phyloP scores from a whole-genome alignment of 306 rosid species.

The Myrica gale region DNA sequence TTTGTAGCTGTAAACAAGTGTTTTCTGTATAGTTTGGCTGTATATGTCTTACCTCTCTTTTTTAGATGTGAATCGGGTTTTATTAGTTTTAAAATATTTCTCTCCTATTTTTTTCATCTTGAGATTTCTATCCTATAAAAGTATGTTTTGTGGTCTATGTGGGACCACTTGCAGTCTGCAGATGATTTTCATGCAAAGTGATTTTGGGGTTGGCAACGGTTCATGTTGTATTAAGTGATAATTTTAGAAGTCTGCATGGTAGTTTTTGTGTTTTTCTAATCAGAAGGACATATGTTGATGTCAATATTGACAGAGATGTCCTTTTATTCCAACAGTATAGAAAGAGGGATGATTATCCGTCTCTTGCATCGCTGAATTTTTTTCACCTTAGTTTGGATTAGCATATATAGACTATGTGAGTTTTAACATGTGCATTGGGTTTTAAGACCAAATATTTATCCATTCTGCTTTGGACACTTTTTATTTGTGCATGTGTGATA shows the following conservation, averaged over 20 bases:
- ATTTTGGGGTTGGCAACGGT: background rate
- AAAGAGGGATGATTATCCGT: constrained; percentile 1
- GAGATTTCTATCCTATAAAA: background rate
- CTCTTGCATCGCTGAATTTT: background rate
- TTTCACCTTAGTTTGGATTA: background rate
- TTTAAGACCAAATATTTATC: background rate
- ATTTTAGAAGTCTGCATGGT: background rate
- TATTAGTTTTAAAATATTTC: background rate
- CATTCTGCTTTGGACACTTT: background rate
- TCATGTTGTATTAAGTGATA: background rate
- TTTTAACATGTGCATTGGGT: background rate
- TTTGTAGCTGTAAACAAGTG: constrained; percentile 4
- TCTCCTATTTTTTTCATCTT: background rate
- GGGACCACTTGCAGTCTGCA: background rate
- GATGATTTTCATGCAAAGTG: background rate
- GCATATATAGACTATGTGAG: too few species aligned
- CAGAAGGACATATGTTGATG: background rate
- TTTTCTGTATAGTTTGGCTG: background rate
- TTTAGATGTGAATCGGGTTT: background rate
- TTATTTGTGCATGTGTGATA: background rate
- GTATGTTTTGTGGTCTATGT: background rate
- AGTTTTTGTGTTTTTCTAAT: too few species aligned
- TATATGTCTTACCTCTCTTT: background rate
- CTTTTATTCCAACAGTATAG: background rate
- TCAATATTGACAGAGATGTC: background rate